A percentile compares a stretch with the other conserved stretches of the same genome.
These are phyloP conservation scores for Medicago truncatula DNA, from an alignment of 306 rosid species.

Conservation along the genomic window MtrunA17r5.0-ANR NC_053042.1:5573501-5574000, in stretches of 20 bases:
- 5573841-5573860: conserved; percentile 4
- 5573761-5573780: conserved; percentile 1
- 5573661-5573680: conserved; percentile 15
- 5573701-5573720: conserved; percentile 9
- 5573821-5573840: neutral
- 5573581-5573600: conserved; percentile 8
- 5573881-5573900: neutral
- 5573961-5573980: neutral
- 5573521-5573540: conserved; percentile 1
- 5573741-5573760: conserved; percentile 21
- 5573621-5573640: conserved; percentile 17
- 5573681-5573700: conserved; percentile 1
- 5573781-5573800: conserved; percentile 27
- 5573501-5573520: neutral
- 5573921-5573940: neutral
- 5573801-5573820: conserved; percentile 22
- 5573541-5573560: neutral
- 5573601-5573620: neutral
- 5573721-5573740: conserved; percentile 3
- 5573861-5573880: neutral
- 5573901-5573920: conserved; percentile 22
- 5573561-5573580: conserved; percentile 7
- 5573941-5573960: conserved; percentile 13
- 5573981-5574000: conserved; percentile 21
- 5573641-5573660: conserved; percentile 16